Conservation (phyloP, 2,329 filamentous ascomycete species). For the Fusarium subtropicale region DNA sequence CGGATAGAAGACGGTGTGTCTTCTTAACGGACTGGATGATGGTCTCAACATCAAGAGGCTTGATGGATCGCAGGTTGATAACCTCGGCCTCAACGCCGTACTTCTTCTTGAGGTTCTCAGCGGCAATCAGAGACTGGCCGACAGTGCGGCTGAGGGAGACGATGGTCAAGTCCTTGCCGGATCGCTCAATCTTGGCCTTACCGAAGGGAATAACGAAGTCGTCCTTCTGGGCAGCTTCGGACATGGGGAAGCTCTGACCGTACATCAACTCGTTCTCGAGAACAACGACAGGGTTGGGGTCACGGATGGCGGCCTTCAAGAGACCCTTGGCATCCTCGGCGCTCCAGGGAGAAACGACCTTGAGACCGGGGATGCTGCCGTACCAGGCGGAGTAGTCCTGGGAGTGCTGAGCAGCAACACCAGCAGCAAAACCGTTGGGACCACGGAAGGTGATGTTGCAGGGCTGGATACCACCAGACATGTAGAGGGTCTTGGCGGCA, state of each 20-base stretch:
- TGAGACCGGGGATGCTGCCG: conserved; percentile 95
- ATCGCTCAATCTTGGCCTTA: conserved; percentile 98
- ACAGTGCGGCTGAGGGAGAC: conserved; percentile 96
- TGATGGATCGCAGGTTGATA: conserved; percentile 97
- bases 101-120: conserved; percentile 92
- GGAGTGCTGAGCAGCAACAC: conserved; percentile 97
- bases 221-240: conserved; percentile 92
- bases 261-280: conserved; percentile 93
- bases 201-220: conserved; percentile 98
- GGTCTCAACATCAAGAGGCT: conserved; percentile 93
- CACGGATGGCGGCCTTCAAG: conserved; percentile 95
- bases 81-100: conserved; percentile 97
- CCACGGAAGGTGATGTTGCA: conserved; percentile 99
- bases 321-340: conserved; percentile 98
- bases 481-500: conserved; percentile 98
- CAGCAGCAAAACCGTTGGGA: conserved; percentile 96
- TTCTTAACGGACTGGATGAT: conserved; percentile 99
- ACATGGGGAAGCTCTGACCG: conserved; percentile 96
- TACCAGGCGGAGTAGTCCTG: conserved; percentile 99
- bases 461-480: conserved; percentile 99
- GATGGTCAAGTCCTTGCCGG: conserved; percentile 95
- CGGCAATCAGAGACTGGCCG: conserved; percentile 88
- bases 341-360: conserved; percentile 97
- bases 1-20: conserved; percentile 89
- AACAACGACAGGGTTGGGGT: conserved; percentile 95